Base-by-base conservation (phyloP, 345 rosid genomes). In the Euphorbia tirucalli region DNA sequence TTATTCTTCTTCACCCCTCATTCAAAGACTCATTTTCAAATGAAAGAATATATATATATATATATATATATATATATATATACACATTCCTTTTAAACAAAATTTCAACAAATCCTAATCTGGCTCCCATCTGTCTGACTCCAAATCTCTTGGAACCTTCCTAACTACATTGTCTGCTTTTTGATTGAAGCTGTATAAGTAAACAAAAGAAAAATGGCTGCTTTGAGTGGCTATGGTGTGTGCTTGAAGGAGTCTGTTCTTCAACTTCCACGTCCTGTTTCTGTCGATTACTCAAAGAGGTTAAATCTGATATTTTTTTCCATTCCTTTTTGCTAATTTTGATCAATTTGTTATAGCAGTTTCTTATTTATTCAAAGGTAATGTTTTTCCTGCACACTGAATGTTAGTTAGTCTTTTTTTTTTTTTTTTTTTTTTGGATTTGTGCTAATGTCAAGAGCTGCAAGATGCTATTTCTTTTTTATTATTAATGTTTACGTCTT, bases 251-350 rank as follows among this genome's bases (percentile, higher is more conserved):
- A 82, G 13, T 66, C 77, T 6, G 59, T 68, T 16, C 77, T 77
- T 74, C 86, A 76, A 58, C 60, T 81, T 22, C 74, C 80, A 39
- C 78, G 77, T 18, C 79, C 84, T 14, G 73, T 50, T 84, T 72
- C 55, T 13, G 13, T 72, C 21, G 70, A 78, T 13, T 22, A 41
- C 79, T 44, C 46, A 74, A 83, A 81, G 70, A 87, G 96, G 92
- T 88, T 65, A 3, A 18, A 65, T 65, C 43, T 28, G 18, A 43
- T 54, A n/a, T 16, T 1, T 11, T 32, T 35, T 35, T 35, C 39
- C 7, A 35, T 35, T 35, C 39, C 7, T n/a, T n/a, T n/a, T n/a
- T n/a, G n/a, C n/a, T n/a, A n/a, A n/a, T n/a, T n/a, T n/a, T n/a
- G n/a, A n/a, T n/a, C n/a, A n/a, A n/a, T n/a, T n/a, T n/a, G n/a